Conservation (phyloP, 768 basidiomycete species). For the Holtermanniella nyarrowii region DNA sequence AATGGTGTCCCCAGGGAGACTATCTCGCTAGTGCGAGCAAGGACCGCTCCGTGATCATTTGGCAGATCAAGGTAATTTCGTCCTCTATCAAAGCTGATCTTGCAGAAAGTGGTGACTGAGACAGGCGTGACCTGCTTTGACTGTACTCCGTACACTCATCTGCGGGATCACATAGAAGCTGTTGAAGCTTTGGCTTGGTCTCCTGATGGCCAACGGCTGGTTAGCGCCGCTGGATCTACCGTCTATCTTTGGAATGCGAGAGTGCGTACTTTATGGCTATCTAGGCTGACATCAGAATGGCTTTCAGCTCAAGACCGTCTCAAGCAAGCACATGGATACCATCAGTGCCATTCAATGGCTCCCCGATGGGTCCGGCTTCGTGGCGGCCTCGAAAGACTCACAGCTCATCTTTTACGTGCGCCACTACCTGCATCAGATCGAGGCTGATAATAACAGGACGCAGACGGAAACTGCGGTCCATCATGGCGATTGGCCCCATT, state of each 20-base stretch:
- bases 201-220: slow-evolving; percentile 67
- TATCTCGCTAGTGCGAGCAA: slow-evolving; percentile 78
- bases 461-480: slow-evolving; percentile 60
- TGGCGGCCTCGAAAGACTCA: slow-evolving; percentile 78
- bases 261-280: slow-evolving; percentile 45
- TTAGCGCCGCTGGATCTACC: slow-evolving; percentile 68
- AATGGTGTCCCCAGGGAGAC: slow-evolving; percentile 84
- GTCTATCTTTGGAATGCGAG: slow-evolving; percentile 86
- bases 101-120: slow-evolving; percentile 25
- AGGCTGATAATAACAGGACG: slow-evolving; percentile 48
- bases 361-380: slow-evolving; percentile 77
- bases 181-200: slow-evolving; percentile 89
- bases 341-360: slow-evolving; percentile 82
- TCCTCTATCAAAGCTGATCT: not conserved
- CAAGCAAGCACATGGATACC: slow-evolving; percentile 55
- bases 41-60: slow-evolving; percentile 80
- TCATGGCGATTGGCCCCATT: slow-evolving; percentile 61
- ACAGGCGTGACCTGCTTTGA: slow-evolving; percentile 51
- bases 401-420: slow-evolving; percentile 45
- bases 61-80: slow-evolving; percentile 64
- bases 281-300: slow-evolving; percentile 12
- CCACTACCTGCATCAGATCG: slow-evolving; percentile 31
- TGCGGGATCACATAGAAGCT: slow-evolving; percentile 67
- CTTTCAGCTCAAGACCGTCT: slow-evolving; percentile 4
- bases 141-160: slow-evolving; percentile 21